phyloP scores from a whole-genome alignment of 2,329 filamentous ascomycete species.

The Fusarium sp. region DNA sequence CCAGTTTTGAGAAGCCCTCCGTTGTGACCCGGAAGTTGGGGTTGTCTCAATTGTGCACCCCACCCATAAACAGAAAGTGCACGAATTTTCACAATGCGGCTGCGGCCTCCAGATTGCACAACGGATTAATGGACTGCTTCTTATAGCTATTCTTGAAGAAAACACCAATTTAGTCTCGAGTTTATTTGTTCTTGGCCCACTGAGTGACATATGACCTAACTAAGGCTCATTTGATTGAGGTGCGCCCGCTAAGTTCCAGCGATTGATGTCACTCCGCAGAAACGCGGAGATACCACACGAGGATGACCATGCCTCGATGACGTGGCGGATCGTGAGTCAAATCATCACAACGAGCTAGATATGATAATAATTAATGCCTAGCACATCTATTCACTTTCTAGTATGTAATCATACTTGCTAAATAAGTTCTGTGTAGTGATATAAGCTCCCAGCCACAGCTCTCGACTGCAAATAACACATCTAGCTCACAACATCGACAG shows the following conservation, averaged over 20 bases:
- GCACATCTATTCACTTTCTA: accelerated
- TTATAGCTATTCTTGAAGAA: accelerated
- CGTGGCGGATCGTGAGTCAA: not conserved
- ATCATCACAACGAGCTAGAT: not conserved
- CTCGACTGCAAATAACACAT: no score
- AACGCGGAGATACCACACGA: not conserved
- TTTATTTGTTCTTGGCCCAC: not conserved
- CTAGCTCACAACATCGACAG: no score
- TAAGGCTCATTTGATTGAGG: not conserved
- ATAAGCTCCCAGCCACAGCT: no score
- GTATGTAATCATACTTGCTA: no score
- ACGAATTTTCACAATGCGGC: no score
- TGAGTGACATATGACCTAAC: accelerated
- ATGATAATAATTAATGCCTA: accelerated
- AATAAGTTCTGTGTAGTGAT: no score
- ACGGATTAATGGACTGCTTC: accelerated
- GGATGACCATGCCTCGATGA: not conserved
- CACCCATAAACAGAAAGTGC: not conserved
- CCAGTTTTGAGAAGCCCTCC: not conserved
- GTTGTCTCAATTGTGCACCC: accelerated
- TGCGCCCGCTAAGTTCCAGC: accelerated
- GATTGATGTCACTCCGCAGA: not conserved
- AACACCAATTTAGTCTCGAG: accelerated
- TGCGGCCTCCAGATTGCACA: not conserved
- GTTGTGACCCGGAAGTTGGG: not conserved